A percentile compares a stretch with the other conserved stretches of the same genome.
Conservation (phyloP, 2,329 filamentous ascomycete genomes). For the Colletotrichum spaethianum region DNA sequence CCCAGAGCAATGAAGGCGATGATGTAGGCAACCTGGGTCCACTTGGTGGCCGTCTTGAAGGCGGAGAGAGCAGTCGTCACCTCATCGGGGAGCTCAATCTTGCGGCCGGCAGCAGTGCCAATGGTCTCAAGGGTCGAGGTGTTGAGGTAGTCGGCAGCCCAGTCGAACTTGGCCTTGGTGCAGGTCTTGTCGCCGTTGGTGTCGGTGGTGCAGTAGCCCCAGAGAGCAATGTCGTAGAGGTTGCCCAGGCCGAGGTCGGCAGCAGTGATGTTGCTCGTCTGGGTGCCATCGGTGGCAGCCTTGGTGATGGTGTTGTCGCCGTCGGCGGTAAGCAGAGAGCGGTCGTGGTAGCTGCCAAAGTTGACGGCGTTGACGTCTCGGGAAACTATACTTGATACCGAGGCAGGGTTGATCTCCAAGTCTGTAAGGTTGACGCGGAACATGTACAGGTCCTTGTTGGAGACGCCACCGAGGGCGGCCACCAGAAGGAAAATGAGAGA, state of each 20-base stretch:
- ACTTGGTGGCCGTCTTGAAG: slow-evolving; percentile 82
- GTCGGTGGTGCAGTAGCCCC: slow-evolving; percentile 85
- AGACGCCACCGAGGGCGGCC: slow-evolving; percentile 68
- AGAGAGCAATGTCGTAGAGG: slow-evolving; percentile 86
- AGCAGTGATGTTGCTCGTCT: slow-evolving; percentile 68
- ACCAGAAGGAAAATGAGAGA: slow-evolving; percentile 79
- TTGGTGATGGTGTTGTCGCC: slow-evolving; percentile 45
- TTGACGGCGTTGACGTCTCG: slow-evolving; percentile 46
- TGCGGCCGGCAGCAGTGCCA: slow-evolving; percentile 61
- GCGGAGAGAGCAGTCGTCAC: slow-evolving; percentile 77
- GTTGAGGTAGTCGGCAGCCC: slow-evolving; percentile 81
- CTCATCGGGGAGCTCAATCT: slow-evolving; percentile 76
- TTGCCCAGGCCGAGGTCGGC: slow-evolving; percentile 75
- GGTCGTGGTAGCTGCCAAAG: slow-evolving; percentile 54
- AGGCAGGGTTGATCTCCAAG: slow-evolving; percentile 65
- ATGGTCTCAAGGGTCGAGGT: slow-evolving; percentile 72
- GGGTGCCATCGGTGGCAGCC: slow-evolving; percentile 45
- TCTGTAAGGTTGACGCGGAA: slow-evolving; percentile 75
- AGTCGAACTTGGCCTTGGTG: slow-evolving; percentile 80
- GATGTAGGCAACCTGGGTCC: slow-evolving; percentile 87
- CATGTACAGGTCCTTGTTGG: slow-evolving; percentile 70
- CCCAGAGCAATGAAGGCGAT: slow-evolving; percentile 79
- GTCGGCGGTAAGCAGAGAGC: slow-evolving; percentile 50
- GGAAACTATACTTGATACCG: slow-evolving; percentile 43
- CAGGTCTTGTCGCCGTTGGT: slow-evolving; percentile 74